Percentiles rank a stretch among this genome's conserved stretches.
Evolutionary conservation across 208 protist species (phyloP).

Genomic region (Sergeia podlipaevii): DNA sequence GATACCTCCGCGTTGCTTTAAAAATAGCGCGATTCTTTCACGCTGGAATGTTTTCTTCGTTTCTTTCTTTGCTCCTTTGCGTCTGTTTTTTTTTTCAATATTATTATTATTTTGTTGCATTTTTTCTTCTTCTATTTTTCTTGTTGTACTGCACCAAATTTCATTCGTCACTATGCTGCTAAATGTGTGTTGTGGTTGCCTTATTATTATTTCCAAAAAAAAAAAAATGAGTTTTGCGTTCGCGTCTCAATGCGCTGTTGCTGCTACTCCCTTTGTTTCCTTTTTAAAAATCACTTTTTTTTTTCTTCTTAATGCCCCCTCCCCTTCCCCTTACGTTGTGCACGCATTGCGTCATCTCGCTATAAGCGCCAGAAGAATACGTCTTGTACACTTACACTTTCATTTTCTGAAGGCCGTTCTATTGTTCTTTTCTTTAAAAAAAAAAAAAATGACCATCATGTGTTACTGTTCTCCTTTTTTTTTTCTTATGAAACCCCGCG

Average conservation of each 20-base stretch:
- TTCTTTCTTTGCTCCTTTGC: too few relatives aligned
- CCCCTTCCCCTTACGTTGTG: not conserved
- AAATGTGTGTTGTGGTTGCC: not conserved
- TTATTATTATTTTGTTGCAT: not conserved
- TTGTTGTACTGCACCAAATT: slow-evolving; percentile 8
- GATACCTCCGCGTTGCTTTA: too few relatives aligned
- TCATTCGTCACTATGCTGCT: not conserved
- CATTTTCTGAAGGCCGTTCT: slow-evolving; percentile 1
- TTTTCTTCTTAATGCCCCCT: not conserved
- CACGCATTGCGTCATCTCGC: not conserved
- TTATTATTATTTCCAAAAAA: too few relatives aligned
- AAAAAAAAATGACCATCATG: not conserved
- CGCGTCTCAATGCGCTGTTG: not conserved
- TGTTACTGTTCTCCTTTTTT: too few relatives aligned
- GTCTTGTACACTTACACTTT: slow-evolving; percentile 1
- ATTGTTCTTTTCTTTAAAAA: not conserved
- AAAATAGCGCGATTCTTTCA: too few relatives aligned
- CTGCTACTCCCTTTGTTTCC: slow-evolving; percentile 2
- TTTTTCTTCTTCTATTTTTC: slow-evolving; percentile 10
- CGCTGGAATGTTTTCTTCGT: too few relatives aligned
- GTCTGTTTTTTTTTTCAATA: slow-evolving; percentile 15
- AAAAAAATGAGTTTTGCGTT: not conserved
- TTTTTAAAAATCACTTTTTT: slow-evolving; percentile 4
- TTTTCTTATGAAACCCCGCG: too few relatives aligned
- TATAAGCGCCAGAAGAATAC: too few relatives aligned